These are phyloP conservation scores for Symbiodinium pilosum DNA, from an alignment of 73 alveolate species.

Conservation along the genomic window DNA sequence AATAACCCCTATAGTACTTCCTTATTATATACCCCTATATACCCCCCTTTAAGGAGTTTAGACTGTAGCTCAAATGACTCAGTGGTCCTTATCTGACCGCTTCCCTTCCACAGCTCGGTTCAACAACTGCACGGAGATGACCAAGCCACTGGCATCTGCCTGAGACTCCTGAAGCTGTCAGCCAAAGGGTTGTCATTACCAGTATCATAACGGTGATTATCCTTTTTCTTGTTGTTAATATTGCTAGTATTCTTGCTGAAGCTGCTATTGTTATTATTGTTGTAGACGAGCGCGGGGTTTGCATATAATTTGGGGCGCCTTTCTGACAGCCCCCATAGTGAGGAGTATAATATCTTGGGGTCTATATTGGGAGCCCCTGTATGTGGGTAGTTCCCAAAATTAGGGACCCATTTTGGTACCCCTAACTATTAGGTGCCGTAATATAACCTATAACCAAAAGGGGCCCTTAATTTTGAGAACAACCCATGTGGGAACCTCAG, in stretches of 20 bases:
- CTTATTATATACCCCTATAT: too few relatives aligned
- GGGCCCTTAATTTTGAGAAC: not conserved
- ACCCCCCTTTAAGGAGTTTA: too few relatives aligned
- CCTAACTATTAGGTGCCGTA: too few relatives aligned
- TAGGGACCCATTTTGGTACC: too few relatives aligned
- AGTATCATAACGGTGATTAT: not conserved
- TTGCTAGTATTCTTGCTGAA: too few relatives aligned
- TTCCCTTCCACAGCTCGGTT: not conserved
- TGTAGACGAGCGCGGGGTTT: not conserved
- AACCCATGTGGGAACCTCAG: not conserved
- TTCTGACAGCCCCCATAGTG: not conserved
- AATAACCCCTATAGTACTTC: not conserved
- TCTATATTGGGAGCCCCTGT: too few relatives aligned
- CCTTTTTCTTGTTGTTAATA: too few relatives aligned
- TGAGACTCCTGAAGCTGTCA: not conserved
- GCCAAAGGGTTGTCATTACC: not conserved
- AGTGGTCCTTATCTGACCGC: conserved; percentile 6
- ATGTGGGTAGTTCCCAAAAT: too few relatives aligned
- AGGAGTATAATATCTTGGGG: too few relatives aligned
- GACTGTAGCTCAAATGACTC: not conserved
- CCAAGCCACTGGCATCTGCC: conserved; percentile 22
- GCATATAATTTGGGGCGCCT: not conserved
- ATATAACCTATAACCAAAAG: too few relatives aligned
- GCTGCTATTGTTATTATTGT: too few relatives aligned
- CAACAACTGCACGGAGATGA: conserved; percentile 45